Conservation (phyloP, 2,329 filamentous ascomycete species). For the Aspergillus piperis region DNA sequence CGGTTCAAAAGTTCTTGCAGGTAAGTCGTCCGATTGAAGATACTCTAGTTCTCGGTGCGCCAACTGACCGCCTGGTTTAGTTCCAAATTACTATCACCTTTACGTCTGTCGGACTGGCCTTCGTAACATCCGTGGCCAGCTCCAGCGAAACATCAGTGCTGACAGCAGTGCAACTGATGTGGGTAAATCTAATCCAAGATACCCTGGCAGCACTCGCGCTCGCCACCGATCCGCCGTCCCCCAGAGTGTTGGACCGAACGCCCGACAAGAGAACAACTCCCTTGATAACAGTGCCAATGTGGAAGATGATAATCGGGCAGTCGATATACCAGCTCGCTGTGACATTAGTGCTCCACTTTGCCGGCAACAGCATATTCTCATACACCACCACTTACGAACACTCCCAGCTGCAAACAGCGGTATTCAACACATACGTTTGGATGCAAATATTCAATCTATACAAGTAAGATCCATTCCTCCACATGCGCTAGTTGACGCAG, state of each 20-base stretch:
- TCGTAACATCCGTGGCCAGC: slow-evolving; percentile 61
- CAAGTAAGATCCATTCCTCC: slow-evolving; percentile 43
- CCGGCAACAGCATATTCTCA: slow-evolving; percentile 57
- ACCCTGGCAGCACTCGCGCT: slow-evolving; percentile 65
- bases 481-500: too few relatives aligned
- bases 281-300: slow-evolving; percentile 46
- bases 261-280: slow-evolving; percentile 45
- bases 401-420: slow-evolving; percentile 58
- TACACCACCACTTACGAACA: slow-evolving; percentile 47
- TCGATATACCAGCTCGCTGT: slow-evolving; percentile 41
- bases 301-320: slow-evolving; percentile 46
- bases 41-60: too few relatives aligned
- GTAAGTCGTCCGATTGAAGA: slow-evolving; percentile 6
- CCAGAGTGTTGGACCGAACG: slow-evolving; percentile 55
- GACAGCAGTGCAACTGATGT: slow-evolving; percentile 65
- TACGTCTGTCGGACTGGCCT: slow-evolving; percentile 63
- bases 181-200: slow-evolving; percentile 69
- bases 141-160: slow-evolving; percentile 59
- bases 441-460: slow-evolving; percentile 72
- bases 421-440: slow-evolving; percentile 73
- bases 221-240: slow-evolving; percentile 61
- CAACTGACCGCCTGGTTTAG: slow-evolving; percentile 28
- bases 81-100: slow-evolving; percentile 64
- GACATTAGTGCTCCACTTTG: slow-evolving; percentile 54
- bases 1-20: slow-evolving; percentile 61